These are phyloP conservation scores for Trichoderma orchidacearum DNA, from an alignment of 495 filamentous ascomycete genomes.

Conservation along the genomic window DNA sequence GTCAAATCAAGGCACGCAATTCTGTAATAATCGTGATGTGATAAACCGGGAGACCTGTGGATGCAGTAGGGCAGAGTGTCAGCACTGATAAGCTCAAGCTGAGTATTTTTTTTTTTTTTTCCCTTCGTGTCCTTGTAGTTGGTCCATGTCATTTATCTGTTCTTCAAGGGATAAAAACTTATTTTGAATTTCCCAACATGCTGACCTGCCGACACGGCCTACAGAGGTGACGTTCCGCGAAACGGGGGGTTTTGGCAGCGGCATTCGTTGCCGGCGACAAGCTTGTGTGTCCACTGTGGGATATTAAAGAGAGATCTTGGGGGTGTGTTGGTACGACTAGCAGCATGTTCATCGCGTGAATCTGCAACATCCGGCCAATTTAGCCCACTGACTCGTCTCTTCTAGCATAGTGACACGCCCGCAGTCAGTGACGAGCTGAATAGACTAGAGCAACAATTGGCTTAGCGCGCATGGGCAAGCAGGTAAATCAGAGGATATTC, in stretches of 20 bases:
- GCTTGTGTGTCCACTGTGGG: not conserved
- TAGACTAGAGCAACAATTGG: not conserved
- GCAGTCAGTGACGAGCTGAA: not conserved
- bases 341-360: not conserved
- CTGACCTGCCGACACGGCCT: not conserved
- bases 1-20: not conserved
- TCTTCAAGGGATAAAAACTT: not conserved
- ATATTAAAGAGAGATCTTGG: not conserved
- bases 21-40: not conserved
- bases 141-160: not conserved
- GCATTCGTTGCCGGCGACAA: not conserved
- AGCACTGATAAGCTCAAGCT: not conserved
- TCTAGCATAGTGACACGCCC: not conserved
- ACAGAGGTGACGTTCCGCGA: not conserved
- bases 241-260: not conserved
- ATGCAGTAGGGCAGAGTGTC: not conserved
- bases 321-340: not conserved
- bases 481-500: not conserved
- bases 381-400: not conserved
- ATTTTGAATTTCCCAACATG: not conserved
- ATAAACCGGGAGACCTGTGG: not conserved
- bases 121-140: no score
- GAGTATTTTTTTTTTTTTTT: not conserved
- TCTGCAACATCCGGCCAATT: not conserved
- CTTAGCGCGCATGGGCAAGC: not conserved